Evolutionary conservation across 495 filamentous ascomycete species (phyloP).

Genomic region (Neurospora hispaniola): DNA sequence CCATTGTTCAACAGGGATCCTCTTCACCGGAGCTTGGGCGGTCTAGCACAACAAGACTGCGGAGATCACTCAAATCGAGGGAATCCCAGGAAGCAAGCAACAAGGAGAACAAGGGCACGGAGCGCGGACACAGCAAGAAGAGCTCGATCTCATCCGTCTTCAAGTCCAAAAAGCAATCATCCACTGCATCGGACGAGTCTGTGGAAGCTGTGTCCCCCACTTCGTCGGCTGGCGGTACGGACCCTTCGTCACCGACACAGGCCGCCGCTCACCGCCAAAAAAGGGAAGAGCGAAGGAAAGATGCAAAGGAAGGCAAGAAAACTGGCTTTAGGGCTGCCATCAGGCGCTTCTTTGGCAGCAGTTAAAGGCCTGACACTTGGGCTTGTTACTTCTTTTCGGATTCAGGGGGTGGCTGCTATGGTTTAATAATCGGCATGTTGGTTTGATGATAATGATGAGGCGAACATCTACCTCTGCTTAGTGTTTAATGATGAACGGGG

Average conservation of each 20-base stretch:
- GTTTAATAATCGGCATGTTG: not conserved
- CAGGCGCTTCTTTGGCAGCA: slow-evolving; percentile 21
- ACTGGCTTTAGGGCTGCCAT: slow-evolving; percentile 62
- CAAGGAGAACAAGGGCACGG: slow-evolving; percentile 10
- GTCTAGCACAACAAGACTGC: slow-evolving; percentile 22
- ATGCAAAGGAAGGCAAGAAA: slow-evolving; percentile 72
- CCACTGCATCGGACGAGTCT: slow-evolving; percentile 7
- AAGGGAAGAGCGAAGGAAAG: slow-evolving; percentile 21
- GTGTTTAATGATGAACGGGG: not conserved
- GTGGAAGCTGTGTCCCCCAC: slow-evolving; percentile 6
- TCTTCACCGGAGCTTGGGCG: slow-evolving; percentile 24
- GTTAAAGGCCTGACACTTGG: not conserved
- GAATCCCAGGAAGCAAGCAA: slow-evolving; percentile 6
- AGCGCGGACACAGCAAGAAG: slow-evolving; percentile 9
- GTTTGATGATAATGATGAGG: not conserved
- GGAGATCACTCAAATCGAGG: slow-evolving; percentile 11
- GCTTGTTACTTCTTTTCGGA: not conserved
- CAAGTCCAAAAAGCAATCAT: slow-evolving; percentile 4
- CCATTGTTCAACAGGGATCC: slow-evolving; percentile 14
- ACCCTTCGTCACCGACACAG: slow-evolving; percentile 9
- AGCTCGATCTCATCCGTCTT: slow-evolving; percentile 1
- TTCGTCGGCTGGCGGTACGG: slow-evolving; percentile 9
- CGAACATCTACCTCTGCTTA: not conserved
- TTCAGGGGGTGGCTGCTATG: not conserved
- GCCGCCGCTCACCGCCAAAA: slow-evolving; percentile 17